Conservation (phyloP, 768 basidiomycete genomes). For the Thelephora ganbajun region DNA sequence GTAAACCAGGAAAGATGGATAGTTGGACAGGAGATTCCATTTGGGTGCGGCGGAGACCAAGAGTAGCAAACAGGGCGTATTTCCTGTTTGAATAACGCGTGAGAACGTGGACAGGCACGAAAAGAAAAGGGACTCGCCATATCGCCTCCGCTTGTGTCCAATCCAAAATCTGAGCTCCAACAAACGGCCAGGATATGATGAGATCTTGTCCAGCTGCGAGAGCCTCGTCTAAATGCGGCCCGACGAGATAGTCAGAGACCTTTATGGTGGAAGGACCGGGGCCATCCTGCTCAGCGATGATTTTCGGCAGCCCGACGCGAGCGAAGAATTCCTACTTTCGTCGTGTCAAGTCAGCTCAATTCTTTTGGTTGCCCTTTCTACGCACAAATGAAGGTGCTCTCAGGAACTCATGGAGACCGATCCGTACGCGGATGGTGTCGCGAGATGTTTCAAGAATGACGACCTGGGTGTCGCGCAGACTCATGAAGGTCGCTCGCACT, state of each 20-base stretch:
- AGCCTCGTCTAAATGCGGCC: constrained; percentile 68
- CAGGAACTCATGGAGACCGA: constrained; percentile 72
- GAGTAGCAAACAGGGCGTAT: constrained; percentile 59
- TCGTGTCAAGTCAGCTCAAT: constrained; percentile 1
- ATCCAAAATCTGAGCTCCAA: constrained; percentile 55
- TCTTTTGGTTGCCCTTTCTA: constrained; percentile 7
- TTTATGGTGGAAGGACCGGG: constrained; percentile 20
- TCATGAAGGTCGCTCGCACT: background rate
- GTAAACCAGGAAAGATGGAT: constrained; percentile 49
- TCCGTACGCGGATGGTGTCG: constrained; percentile 56
- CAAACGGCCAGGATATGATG: constrained; percentile 71
- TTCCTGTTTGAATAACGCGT: constrained; percentile 39
- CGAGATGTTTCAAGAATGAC: constrained; percentile 71
- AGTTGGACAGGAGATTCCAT: constrained; percentile 83
- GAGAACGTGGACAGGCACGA: background rate
- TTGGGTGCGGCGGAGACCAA: constrained; percentile 67
- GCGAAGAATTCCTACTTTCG: constrained; percentile 55
- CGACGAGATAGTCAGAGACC: constrained; percentile 75
- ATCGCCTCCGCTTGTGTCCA: constrained; percentile 83
- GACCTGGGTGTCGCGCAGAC: constrained; percentile 63
- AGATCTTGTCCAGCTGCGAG: constrained; percentile 61
- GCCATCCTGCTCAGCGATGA: constrained; percentile 17
- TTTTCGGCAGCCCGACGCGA: constrained; percentile 58
- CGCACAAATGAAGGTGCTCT: constrained; percentile 64
- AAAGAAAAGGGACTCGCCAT: constrained; percentile 38